Base-by-base conservation (phyloP, 352 stramenopile genomes). In the Phytophthora capsici region DNA sequence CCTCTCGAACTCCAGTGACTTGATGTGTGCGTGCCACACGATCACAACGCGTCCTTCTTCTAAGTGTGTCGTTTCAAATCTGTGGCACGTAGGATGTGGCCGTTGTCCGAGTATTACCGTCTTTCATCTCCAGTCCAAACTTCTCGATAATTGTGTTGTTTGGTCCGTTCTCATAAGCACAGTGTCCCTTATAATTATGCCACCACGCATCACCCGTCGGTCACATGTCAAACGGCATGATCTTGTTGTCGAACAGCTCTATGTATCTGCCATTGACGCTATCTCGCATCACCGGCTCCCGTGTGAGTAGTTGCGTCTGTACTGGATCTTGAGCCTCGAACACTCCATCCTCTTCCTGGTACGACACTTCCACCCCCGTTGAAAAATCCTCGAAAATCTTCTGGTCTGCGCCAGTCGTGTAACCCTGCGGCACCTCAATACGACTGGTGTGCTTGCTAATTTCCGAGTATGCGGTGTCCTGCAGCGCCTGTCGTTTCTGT, bases 111-210 rank as follows among this genome's bases (percentile, higher is more conserved):
- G 81, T 86, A 63, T 46, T 81, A 30, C 62, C 61, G 19, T 69
- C 77, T 8, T 73, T 58, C 54, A 88, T 70, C 65, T 91, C 82
- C 12, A 91, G 16, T 32, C 80, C 75, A 57, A 83, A 84, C 46
- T 75, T 75, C 51, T 91, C 80, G 4, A 84, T 54, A 19, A 88
- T 78, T 7, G 74, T 88, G 49, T 88, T 73, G 30, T 83, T 73
- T 2, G 64, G 60, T 58, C 69, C 76, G 13, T 66, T 69, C 8
- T 66, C 51, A 38, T 69, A 54, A 8, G 57, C 63, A 23, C 65
- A 57, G 8, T 65, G 54, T 1, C 66, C 65, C 43, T 66, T 78
- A 37, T 72, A 73, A 36, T 78, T 70, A 26, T 72, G 61, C 60
- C 60, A 74, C 68, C 75, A 78, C 5, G 77, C 74, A 10, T 72